phyloP scores from a whole-genome alignment of 495 filamentous ascomycete species.

The Bacidia gigantensis region DNA sequence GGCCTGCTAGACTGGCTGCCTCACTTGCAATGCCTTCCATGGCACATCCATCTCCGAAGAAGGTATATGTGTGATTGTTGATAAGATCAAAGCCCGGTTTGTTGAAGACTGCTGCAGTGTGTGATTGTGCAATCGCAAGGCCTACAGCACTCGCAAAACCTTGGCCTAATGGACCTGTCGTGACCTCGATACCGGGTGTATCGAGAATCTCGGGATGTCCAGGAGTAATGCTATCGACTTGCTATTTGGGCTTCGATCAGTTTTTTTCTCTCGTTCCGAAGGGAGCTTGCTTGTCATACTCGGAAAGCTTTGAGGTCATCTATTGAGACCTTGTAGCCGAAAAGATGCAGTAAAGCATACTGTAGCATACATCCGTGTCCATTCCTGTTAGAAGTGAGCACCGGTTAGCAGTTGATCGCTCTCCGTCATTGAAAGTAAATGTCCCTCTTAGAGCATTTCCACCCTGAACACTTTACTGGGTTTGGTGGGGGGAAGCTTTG shows the following conservation, averaged over 20 bases:
- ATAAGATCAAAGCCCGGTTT: slow-evolving; percentile 85
- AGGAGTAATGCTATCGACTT: slow-evolving; percentile 83
- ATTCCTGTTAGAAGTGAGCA: slow-evolving; percentile 46
- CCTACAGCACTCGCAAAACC: slow-evolving; percentile 92
- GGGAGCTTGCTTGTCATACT: slow-evolving; percentile 40
- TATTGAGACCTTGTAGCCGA: slow-evolving; percentile 72
- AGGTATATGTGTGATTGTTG: slow-evolving; percentile 92
- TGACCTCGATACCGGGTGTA: slow-evolving; percentile 93
- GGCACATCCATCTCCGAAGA: slow-evolving; percentile 96
- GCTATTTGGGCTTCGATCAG: slow-evolving; percentile 32
- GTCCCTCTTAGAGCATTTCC: too few species aligned
- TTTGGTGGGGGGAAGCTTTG: too few species aligned
- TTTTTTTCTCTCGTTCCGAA: neutral
- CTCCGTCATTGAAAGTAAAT: neutral
- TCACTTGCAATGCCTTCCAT: slow-evolving; percentile 97
- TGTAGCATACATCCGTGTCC: slow-evolving; percentile 99
- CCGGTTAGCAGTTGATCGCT: slow-evolving; percentile 1
- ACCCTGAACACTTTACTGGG: neutral
- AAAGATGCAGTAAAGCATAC: slow-evolving; percentile 94
- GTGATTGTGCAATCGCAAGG: slow-evolving; percentile 89
- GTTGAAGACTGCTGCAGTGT: slow-evolving; percentile 85
- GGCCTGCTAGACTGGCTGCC: slow-evolving; percentile 83
- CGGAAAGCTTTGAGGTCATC: slow-evolving; percentile 94
- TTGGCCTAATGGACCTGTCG: slow-evolving; percentile 91
- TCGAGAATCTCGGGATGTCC: slow-evolving; percentile 96